A percentile compares a stretch with the other conserved stretches of the same genome.
phyloP scores from a whole-genome alignment of 164 flowering plant genomes.

The Liriodendron chinense region DNA sequence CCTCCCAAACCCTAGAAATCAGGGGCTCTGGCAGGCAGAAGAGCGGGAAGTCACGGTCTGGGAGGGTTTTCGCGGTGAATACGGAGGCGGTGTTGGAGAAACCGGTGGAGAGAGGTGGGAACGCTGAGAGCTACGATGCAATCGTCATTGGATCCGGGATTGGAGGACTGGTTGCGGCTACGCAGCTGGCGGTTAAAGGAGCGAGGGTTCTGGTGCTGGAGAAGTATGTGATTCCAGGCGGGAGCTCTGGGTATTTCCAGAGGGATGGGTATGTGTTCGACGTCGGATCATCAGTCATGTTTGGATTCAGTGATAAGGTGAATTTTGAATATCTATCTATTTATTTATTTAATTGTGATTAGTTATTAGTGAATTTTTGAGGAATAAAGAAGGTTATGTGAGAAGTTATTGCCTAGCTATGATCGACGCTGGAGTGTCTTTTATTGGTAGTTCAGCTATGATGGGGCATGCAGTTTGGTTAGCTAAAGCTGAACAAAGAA shows the following conservation, averaged over 20 bases:
- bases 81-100: constrained; percentile 35
- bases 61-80: constrained; percentile 8
- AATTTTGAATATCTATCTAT: constrained; percentile 3
- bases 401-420: neutral
- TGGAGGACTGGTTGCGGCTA: constrained; percentile 94
- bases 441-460: neutral
- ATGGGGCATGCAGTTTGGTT: neutral
- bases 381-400: neutral
- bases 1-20: neutral
- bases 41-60: neutral
- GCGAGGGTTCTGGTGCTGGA: constrained; percentile 90
- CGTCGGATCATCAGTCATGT: constrained; percentile 99
- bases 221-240: constrained; percentile 98
- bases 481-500: neutral
- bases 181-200: constrained; percentile 93
- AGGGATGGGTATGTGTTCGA: constrained; percentile 90
- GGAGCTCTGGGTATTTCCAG: constrained; percentile 89
- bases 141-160: constrained; percentile 98
- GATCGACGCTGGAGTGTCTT: neutral
- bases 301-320: constrained; percentile 98
- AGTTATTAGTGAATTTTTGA: too few relatives aligned
- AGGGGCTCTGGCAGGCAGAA: neutral
- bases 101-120: constrained; percentile 24
- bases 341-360: neutral
- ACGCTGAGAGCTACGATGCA: constrained; percentile 55